phyloP scores from a whole-genome alignment of 1,284 basidiomycete genomes.

The Thelephora terrestris region DNA sequence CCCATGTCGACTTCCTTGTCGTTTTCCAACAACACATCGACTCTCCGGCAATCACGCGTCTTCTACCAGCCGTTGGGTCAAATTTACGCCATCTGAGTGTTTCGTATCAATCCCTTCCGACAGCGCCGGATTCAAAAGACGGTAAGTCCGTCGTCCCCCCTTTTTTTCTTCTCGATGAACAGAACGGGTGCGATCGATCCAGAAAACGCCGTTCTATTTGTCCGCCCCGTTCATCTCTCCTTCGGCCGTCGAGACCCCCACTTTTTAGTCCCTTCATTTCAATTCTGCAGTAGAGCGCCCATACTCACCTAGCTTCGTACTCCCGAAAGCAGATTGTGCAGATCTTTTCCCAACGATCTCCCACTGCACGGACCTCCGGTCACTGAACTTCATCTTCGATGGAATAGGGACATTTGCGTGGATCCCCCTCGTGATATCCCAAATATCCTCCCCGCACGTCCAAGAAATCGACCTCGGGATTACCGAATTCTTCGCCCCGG shows the following conservation, averaged over 20 bases:
- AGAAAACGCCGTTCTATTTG: too few species aligned
- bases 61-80: neutral
- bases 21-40: constrained; percentile 1
- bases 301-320: neutral
- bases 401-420: neutral
- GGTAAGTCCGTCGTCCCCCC: neutral
- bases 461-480: constrained; percentile 1
- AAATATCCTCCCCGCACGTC: neutral
- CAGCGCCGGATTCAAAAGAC: neutral
- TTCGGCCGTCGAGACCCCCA: neutral
- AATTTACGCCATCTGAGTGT: neutral
- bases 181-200: too few species aligned
- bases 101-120: neutral
- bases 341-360: constrained; percentile 1
- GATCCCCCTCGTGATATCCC: constrained; percentile 1
- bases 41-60: neutral
- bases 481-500: neutral
- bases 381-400: neutral
- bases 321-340: neutral
- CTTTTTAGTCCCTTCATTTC: neutral
- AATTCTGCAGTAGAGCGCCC: neutral
- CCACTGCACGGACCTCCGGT: neutral
- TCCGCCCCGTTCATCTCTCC: too few species aligned
- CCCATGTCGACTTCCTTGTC: constrained; percentile 7
- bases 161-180: neutral